Conservation (phyloP, 768 basidiomycete genomes). For the Sistotremastrum suecicum region DNA sequence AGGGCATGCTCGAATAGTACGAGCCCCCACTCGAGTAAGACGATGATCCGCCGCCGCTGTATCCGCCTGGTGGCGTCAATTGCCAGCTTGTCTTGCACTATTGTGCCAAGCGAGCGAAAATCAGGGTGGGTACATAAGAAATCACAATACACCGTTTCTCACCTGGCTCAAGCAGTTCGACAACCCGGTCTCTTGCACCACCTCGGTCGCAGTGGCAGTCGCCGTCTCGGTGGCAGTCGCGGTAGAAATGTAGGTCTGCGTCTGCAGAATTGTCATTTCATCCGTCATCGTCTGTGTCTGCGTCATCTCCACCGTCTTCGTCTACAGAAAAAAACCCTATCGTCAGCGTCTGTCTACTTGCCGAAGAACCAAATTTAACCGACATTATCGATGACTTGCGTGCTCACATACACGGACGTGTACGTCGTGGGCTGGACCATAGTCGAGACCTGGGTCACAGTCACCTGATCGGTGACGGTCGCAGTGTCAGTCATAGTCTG, state of each 20-base stretch:
- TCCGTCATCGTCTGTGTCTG: constrained; percentile 37
- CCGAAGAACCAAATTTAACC: constrained; percentile 10
- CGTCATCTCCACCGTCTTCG: constrained; percentile 44
- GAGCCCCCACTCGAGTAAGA: not conserved
- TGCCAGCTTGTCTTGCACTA: constrained; percentile 49
- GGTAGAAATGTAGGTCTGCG: constrained; percentile 31
- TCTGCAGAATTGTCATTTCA: constrained; percentile 33
- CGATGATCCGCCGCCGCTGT: not conserved
- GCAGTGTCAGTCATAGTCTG: constrained; percentile 32
- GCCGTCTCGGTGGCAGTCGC: constrained; percentile 17
- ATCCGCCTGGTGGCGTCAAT: constrained; percentile 24
- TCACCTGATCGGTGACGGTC: constrained; percentile 23
- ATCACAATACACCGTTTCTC: constrained; percentile 3
- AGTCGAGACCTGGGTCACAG: constrained; percentile 24
- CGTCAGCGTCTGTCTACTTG: not conserved
- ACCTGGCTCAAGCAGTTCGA: constrained; percentile 39
- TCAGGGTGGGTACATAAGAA: constrained; percentile 1
- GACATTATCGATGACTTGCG: constrained; percentile 43
- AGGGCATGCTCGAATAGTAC: not conserved
- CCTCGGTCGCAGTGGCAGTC: constrained; percentile 19
- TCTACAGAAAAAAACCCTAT: constrained; percentile 20
- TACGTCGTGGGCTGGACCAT: constrained; percentile 39
- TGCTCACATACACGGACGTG: constrained; percentile 38
- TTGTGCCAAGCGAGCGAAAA: constrained; percentile 3
- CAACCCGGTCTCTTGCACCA: constrained; percentile 26